These are phyloP conservation scores for Marvania coccoides DNA, from an alignment of 139 green algal genomes.

Conservation along the genomic window DNA sequence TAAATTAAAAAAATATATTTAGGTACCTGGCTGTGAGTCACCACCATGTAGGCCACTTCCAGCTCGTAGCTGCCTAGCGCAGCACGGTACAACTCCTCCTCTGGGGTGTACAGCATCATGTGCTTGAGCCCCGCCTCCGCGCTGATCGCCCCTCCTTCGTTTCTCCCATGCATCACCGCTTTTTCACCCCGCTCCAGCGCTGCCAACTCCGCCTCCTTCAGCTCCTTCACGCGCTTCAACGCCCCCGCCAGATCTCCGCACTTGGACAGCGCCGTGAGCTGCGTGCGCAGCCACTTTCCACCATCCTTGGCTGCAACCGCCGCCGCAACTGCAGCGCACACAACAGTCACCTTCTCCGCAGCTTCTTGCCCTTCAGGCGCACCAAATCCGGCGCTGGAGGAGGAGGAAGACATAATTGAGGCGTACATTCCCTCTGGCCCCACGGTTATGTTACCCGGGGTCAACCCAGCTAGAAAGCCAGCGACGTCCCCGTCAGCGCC, in stretches of 20 bases:
- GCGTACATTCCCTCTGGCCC: constrained; percentile 56
- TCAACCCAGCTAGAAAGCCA: constrained; percentile 71
- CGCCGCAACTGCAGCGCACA: constrained; percentile 29
- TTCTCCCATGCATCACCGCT: neutral
- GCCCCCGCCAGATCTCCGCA: constrained; percentile 58
- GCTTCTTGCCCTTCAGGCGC: neutral
- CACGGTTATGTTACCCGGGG: constrained; percentile 27
- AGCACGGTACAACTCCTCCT: constrained; percentile 72
- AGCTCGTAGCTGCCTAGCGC: constrained; percentile 89
- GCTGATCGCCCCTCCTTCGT: neutral
- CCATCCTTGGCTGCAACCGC: constrained; percentile 13
- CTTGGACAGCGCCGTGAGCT: constrained; percentile 43
- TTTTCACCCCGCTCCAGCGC: neutral
- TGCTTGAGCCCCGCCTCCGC: constrained; percentile 73
- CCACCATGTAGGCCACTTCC: constrained; percentile 87
- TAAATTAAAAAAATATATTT: neutral
- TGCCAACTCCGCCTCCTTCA: constrained; percentile 52
- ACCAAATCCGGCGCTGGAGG: neutral
- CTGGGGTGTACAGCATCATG: constrained; percentile 72
- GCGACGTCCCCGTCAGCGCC: constrained; percentile 49
- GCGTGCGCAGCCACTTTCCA: constrained; percentile 40
- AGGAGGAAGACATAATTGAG: constrained; percentile 7
- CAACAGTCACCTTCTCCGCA: constrained; percentile 27
- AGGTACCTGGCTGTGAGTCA: constrained; percentile 45
- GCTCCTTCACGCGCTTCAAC: constrained; percentile 50